Base-by-base conservation (phyloP, 305 asterid genomes). In the Rubia balearica region DNA sequence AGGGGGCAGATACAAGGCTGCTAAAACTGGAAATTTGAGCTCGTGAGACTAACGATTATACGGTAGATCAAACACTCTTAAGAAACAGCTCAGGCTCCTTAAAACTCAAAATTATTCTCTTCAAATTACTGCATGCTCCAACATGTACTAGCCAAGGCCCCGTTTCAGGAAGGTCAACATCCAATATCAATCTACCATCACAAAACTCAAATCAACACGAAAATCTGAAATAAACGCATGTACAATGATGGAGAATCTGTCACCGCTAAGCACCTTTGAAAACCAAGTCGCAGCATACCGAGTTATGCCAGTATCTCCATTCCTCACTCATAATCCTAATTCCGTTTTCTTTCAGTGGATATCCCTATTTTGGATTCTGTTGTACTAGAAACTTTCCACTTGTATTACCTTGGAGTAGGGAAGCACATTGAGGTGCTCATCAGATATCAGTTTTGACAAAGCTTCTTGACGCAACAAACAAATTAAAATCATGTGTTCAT, bases 181-280 rank as follows among this genome's bases (percentile, higher is more conserved):
- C 62, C 49, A 30, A n/a, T 67, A 61, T 33, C 5, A 45, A 71
- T 48, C 17, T 11, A 46, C 36, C 36, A 61, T 10, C 43, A 30
- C 17, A 14, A 13, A 8, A 56, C 13, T 21, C 13, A 56, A 55
- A 61, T 33, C 45, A 61, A 61, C 43, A 13, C 5, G 19, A 61
- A 59, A 24, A 7, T 10, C 62, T 21, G 17, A 11, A 22, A 21
- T 21, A 59, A 59, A 59, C 17, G 38, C 38, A 59, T 59, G 38
- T 40, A 24, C 64, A 60, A 9, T 60, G 49, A 46, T 71, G 74
- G 51, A 41, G 16, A 71, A 48, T n/a, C 59, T 57, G 14, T 69
- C 51, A n/a, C 53, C 53, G 40, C 17, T 13, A 61, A 30, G 66
- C 42, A 30, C 27, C 19, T 13, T 27, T 3, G 59, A 11, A 27